These are phyloP conservation scores for Mycena venus DNA, from an alignment of 768 basidiomycete species.

Conservation along the genomic window DNA sequence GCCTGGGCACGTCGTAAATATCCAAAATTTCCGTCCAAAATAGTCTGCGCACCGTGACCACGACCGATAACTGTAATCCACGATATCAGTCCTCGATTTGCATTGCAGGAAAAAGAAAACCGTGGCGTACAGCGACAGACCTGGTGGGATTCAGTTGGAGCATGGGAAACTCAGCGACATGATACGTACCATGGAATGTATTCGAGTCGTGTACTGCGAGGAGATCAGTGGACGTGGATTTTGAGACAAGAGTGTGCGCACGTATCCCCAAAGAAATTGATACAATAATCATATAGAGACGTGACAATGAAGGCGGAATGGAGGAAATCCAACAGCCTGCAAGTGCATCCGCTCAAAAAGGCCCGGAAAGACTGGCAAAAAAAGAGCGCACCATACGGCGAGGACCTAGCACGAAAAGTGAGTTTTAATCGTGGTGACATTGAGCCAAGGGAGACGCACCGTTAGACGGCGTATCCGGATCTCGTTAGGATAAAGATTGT, in stretches of 20 bases:
- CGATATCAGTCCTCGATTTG: background rate
- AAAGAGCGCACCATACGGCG: slow-evolving; percentile 13
- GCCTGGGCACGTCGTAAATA: slow-evolving; percentile 14
- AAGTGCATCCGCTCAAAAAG: background rate
- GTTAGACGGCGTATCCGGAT: background rate
- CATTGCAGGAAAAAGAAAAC: background rate
- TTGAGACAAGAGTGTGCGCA: background rate
- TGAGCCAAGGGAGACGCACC: slow-evolving; percentile 20
- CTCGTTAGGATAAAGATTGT: slow-evolving; percentile 31
- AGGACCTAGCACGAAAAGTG: background rate
- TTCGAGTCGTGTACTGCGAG: background rate
- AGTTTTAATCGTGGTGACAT: background rate
- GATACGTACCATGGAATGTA: slow-evolving; percentile 27
- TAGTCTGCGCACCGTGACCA: slow-evolving; percentile 20
- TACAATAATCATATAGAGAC: slow-evolving; percentile 49
- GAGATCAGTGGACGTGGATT: background rate
- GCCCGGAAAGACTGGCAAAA: background rate
- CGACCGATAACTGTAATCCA: slow-evolving; percentile 6
- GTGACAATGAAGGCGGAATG: slow-evolving; percentile 49
- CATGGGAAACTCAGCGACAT: background rate
- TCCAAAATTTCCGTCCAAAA: background rate
- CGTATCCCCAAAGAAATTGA: slow-evolving; percentile 46
- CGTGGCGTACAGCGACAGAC: slow-evolving; percentile 26
- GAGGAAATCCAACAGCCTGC: slow-evolving; percentile 41
- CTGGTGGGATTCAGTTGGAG: background rate